Evolutionary conservation across 257 asterid genomes (phyloP), one percentile per base, ranked within the genome.

Genomic region (Solanum sejunctum): DNA sequence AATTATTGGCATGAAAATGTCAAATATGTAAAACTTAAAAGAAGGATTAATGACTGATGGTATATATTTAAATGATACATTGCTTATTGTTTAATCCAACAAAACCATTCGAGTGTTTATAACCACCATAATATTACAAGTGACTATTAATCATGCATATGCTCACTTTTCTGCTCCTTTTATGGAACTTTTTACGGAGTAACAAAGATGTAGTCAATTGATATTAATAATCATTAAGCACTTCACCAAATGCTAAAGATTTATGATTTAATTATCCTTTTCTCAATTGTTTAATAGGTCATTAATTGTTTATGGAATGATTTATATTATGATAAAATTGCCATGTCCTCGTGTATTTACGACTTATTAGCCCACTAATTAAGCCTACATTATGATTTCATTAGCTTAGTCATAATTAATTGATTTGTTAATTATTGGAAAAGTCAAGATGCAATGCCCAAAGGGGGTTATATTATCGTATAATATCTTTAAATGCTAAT

Each of bases 291-390:
- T 77, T 71, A 39, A 6, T 69, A 43, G 80, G 80, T 71, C 80
- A 43, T 36, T 36, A 36, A 36, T 36, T 36, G 41, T 36, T 4
- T 36, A 36, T 36, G 41, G 41, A 36, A 52, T 78, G 63, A 75
- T 75, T 73, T 73, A 12, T 75, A 49, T 23, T 47, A 47, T 73
- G n/a, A 39, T 39, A 39, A 39, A 73, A 21, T 17, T 51, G 82
- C 26, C 63, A 26, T 77, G 63, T 49, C 83, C 41, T 52, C 64
- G 83, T 78, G 64, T 78, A 52, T 17, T 26, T 52, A 23, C 55
- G 83, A 73, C 75, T 86, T 64, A 73, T 84, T 84, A 81, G 39
- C 85, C 86, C 87, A 71, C 88, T 85, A 63, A 88, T 80, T 18
- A 21, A 52, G 55, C 57, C 23, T 61, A 73, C 83, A 64, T 86